phyloP scores from a whole-genome alignment of 2,329 filamentous ascomycete genomes.

The Helicocarpus griseus region DNA sequence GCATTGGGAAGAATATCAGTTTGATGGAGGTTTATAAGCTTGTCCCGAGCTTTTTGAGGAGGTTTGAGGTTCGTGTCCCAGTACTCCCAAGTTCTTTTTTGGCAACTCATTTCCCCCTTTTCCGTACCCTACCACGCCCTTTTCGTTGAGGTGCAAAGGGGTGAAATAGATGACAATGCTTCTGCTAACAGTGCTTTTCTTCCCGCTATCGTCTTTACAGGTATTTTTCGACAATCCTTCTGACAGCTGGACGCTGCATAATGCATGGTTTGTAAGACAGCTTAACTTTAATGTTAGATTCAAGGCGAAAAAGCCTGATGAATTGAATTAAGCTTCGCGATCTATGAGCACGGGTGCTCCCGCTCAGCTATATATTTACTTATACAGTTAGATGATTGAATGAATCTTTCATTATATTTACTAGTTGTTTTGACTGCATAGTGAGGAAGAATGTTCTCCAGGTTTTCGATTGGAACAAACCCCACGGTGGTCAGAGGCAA shows the following conservation, averaged over 20 bases:
- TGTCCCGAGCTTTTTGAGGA: constrained; percentile 33
- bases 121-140: neutral
- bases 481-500: no score
- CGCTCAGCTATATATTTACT: neutral
- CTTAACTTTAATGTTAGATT: constrained; percentile 20
- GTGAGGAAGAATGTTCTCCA: no score
- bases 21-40: constrained; percentile 20
- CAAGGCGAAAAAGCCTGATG: neutral
- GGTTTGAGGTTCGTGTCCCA: constrained; percentile 32
- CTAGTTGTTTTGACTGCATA: no score
- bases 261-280: constrained; percentile 43
- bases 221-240: constrained; percentile 10
- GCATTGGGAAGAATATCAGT: constrained; percentile 34
- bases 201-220: neutral
- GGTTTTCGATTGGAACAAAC: no score
- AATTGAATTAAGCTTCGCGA: neutral
- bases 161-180: neutral
- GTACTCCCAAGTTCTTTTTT: neutral
- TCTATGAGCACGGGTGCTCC: neutral
- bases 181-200: neutral
- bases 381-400: neutral
- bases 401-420: no score
- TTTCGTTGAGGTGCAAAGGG: neutral
- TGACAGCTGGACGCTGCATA: constrained; percentile 35
- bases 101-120: neutral